Percentiles rank a stretch among this genome's conserved stretches.
Conservation (phyloP, 352 stramenopile species). For the Globisporangium okanoganense region DNA sequence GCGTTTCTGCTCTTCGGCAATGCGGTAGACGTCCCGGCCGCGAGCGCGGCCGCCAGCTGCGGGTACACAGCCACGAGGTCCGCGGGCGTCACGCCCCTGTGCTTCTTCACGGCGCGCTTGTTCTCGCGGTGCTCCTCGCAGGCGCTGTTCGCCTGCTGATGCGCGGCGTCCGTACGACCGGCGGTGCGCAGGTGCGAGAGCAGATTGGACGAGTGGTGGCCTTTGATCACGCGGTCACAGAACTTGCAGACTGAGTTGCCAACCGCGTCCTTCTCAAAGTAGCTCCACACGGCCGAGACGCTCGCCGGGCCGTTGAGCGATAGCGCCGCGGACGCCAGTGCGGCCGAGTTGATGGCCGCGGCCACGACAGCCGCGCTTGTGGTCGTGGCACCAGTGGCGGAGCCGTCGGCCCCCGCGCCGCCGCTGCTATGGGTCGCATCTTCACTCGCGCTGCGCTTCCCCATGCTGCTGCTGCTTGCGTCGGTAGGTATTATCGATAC, state of each 20-base stretch:
- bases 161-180: conserved; percentile 57
- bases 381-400: neutral
- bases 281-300: conserved; percentile 78
- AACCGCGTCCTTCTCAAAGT: conserved; percentile 73
- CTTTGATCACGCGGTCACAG: conserved; percentile 81
- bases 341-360: conserved; percentile 2
- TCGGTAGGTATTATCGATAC: conserved; percentile 9
- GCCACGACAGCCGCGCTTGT: conserved; percentile 6
- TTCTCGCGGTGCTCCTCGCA: conserved; percentile 80
- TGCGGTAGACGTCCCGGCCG: neutral
- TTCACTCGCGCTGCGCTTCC: conserved; percentile 10
- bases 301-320: conserved; percentile 41
- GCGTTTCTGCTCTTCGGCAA: neutral
- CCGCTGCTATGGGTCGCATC: neutral
- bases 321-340: conserved; percentile 1
- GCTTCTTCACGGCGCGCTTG: conserved; percentile 74
- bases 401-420: neutral
- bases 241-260: conserved; percentile 85
- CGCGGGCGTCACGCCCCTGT: conserved; percentile 57
- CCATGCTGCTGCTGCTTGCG: conserved; percentile 5
- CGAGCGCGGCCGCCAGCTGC: conserved; percentile 27
- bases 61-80: conserved; percentile 51
- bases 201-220: conserved; percentile 81
- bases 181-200: conserved; percentile 75
- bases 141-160: conserved; percentile 70